phyloP scores from a whole-genome alignment of 441 rosid genomes.

The Gossypium lobatum region DNA sequence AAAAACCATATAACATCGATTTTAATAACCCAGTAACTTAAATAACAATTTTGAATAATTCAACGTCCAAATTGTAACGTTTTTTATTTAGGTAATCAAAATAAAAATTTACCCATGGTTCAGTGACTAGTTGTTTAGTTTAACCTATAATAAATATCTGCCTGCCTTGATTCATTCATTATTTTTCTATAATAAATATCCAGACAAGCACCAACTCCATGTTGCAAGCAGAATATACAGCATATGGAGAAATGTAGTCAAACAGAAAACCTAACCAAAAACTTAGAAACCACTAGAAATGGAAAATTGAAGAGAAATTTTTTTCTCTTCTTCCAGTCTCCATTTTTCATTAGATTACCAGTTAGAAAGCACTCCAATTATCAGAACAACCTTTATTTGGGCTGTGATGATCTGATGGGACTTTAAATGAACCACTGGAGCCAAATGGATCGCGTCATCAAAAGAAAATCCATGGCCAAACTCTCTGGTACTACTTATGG shows the following conservation, averaged over 20 bases:
- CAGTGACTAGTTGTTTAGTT: no score
- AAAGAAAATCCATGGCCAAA: slow-evolving; percentile 72
- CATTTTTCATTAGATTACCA: background rate
- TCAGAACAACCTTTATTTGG: slow-evolving; percentile 58
- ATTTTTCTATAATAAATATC: no score
- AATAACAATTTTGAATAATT: no score
- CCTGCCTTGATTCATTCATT: no score
- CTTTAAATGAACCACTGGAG: slow-evolving; percentile 86
- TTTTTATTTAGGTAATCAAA: no score
- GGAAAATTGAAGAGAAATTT: background rate
- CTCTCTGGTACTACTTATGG: slow-evolving; percentile 67
- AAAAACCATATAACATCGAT: no score
- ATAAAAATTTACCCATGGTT: no score
- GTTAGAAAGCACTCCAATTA: slow-evolving; percentile 62
- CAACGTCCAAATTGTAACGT: no score
- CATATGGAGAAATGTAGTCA: slow-evolving; percentile 8
- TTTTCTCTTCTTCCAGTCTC: background rate
- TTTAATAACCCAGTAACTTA: no score
- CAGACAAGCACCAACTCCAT: background rate
- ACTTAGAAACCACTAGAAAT: background rate
- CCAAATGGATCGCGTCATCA: slow-evolving; percentile 85
- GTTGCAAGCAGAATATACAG: slow-evolving; percentile 27
- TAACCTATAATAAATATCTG: no score
- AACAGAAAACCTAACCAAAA: slow-evolving; percentile 14
- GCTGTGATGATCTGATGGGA: slow-evolving; percentile 51